Evolutionary conservation across 176 grass and related monocot species (phyloP).

Genomic region (Musa schizocarpa): DNA sequence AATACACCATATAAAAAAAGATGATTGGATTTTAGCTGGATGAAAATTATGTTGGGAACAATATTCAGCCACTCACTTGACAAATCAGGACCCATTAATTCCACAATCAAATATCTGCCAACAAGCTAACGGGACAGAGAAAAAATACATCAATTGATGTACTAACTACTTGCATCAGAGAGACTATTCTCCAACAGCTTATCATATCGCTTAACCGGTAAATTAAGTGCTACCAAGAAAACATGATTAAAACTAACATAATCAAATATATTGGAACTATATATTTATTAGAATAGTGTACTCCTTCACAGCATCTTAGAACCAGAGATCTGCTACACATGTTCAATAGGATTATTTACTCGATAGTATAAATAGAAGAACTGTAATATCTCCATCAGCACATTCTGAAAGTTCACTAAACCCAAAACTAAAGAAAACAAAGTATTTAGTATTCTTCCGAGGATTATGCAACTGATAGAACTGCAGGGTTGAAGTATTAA

Average conservation of each 20-base stretch:
- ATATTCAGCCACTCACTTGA: too few relatives aligned
- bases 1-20: neutral
- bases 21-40: too few relatives aligned
- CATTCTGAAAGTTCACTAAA: neutral
- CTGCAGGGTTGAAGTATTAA: slow-evolving; percentile 4
- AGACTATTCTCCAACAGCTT: neutral
- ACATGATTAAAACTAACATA: neutral
- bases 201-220: neutral
- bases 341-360: neutral
- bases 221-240: neutral
- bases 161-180: neutral
- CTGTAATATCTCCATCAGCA: neutral
- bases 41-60: too few relatives aligned
- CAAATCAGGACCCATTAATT: too few relatives aligned
- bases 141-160: too few relatives aligned
- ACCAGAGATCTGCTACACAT: neutral
- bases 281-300: too few relatives aligned
- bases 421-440: too few relatives aligned
- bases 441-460: neutral
- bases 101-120: neutral
- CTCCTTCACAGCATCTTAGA: neutral
- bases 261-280: neutral
- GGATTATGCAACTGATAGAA: neutral
- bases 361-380: neutral
- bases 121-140: neutral